These are phyloP conservation scores for Hypericum perforatum DNA, from an alignment of 345 rosid genomes.

Conservation along the genomic window DNA sequence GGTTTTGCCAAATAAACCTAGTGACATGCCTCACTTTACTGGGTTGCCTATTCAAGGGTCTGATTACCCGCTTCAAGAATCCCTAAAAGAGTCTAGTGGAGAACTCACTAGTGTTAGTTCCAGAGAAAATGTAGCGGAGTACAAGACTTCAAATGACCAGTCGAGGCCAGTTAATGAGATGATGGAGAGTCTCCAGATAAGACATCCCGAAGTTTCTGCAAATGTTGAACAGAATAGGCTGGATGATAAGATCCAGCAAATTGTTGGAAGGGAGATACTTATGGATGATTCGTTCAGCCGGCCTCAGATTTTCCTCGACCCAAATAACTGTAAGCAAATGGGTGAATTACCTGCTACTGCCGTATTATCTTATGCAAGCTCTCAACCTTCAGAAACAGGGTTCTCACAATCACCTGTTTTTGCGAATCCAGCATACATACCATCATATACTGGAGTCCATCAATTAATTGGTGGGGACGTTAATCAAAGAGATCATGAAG, in stretches of 20 bases:
- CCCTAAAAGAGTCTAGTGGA: slow-evolving; percentile 22
- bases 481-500: slow-evolving; percentile 18
- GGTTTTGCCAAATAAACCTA: slow-evolving; percentile 15
- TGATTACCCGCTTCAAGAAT: slow-evolving; percentile 23
- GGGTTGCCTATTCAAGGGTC: slow-evolving; percentile 24
- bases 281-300: slow-evolving; percentile 22
- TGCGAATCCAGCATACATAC: slow-evolving; percentile 29
- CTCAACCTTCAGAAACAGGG: slow-evolving; percentile 26
- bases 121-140: slow-evolving; percentile 23
- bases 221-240: slow-evolving; percentile 26
- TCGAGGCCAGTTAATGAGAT: slow-evolving; percentile 29
- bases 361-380: slow-evolving; percentile 19
- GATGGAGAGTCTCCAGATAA: slow-evolving; percentile 28
- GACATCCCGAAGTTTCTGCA: slow-evolving; percentile 19
- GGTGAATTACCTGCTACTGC: slow-evolving; percentile 18
- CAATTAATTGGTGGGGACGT: slow-evolving; percentile 31
- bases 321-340: slow-evolving; percentile 18
- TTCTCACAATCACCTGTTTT: slow-evolving; percentile 19
- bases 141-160: slow-evolving; percentile 16
- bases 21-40: slow-evolving; percentile 14
- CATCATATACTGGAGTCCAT: slow-evolving; percentile 27
- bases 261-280: slow-evolving; percentile 26
- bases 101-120: slow-evolving; percentile 21
- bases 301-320: slow-evolving; percentile 21
- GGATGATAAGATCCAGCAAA: slow-evolving; percentile 23